Evolutionary conservation across 139 green algal genomes (phyloP).

Genomic region (Tetraselmis striata): DNA sequence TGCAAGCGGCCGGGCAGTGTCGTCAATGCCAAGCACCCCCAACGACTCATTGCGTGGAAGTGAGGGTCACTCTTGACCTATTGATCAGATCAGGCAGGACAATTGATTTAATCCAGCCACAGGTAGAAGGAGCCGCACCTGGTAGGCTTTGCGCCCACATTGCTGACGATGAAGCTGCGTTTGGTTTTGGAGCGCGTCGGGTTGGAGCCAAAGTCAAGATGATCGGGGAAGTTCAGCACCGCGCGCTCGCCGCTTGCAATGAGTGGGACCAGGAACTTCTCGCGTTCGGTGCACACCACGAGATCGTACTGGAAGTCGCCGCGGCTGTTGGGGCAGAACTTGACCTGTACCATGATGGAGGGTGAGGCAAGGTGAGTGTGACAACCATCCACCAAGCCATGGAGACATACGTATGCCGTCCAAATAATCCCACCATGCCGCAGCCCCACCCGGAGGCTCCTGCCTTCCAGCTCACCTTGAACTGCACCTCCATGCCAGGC

Average conservation of each 20-base stretch:
- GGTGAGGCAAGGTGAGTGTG: no score
- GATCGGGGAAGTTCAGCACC: conserved; percentile 66
- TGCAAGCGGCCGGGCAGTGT: no score
- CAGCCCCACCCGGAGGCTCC: background rate
- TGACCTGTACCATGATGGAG: conserved; percentile 33
- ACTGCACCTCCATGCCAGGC: conserved; percentile 67
- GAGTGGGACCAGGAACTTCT: conserved; percentile 74
- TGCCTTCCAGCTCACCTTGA: conserved; percentile 5
- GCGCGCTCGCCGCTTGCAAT: conserved; percentile 29
- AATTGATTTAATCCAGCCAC: no score
- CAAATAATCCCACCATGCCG: background rate
- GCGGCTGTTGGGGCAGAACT: conserved; percentile 38
- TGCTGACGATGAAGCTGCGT: conserved; percentile 47
- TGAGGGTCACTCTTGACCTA: no score
- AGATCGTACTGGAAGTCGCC: conserved; percentile 58
- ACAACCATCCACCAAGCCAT: no score
- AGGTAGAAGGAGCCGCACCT: no score
- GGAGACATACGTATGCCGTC: no score
- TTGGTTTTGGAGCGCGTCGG: conserved; percentile 27
- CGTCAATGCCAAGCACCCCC: no score
- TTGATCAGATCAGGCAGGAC: no score
- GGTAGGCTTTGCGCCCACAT: conserved; percentile 50
- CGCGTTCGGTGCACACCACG: conserved; percentile 67
- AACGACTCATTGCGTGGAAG: no score
- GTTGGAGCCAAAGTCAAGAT: conserved; percentile 38